phyloP scores from a whole-genome alignment of 179 eudicot species.

The Drosera spatulata region DNA sequence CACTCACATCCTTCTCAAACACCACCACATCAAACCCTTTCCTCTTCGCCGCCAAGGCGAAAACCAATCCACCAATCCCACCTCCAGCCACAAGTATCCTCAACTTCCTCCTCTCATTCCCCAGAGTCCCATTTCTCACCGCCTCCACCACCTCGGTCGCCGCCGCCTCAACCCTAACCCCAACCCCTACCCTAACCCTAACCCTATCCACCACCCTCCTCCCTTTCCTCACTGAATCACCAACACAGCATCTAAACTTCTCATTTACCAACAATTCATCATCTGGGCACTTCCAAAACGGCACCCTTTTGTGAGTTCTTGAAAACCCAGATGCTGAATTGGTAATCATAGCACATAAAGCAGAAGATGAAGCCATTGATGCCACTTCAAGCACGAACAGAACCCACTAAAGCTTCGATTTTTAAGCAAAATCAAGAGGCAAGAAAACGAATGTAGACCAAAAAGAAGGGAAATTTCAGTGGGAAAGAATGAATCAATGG shows the following conservation, averaged over 20 bases:
- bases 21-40: slow-evolving; percentile 87
- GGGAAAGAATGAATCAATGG: too few species aligned
- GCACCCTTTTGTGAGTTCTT: too few species aligned
- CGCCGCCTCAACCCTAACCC: slow-evolving; percentile 20
- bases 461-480: too few species aligned
- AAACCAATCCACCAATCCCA: slow-evolving; percentile 86
- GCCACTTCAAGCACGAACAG: too few species aligned
- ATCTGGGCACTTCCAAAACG: not conserved
- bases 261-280: slow-evolving; percentile 15
- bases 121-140: slow-evolving; percentile 1
- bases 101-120: slow-evolving; percentile 37
- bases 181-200: not conserved
- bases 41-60: slow-evolving; percentile 81
- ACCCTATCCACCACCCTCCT: slow-evolving; percentile 1
- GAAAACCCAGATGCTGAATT: too few species aligned
- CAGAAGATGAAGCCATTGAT: too few species aligned
- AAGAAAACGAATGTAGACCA: not conserved
- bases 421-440: too few species aligned
- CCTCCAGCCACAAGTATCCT: slow-evolving; percentile 85
- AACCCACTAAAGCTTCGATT: too few species aligned
- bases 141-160: slow-evolving; percentile 22
- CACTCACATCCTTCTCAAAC: slow-evolving; percentile 90
- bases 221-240: slow-evolving; percentile 11
- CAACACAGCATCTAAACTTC: slow-evolving; percentile 7
- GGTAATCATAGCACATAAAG: too few species aligned